Base-by-base conservation (phyloP, 306 rosid species). In the Rubus parviflorus region DNA sequence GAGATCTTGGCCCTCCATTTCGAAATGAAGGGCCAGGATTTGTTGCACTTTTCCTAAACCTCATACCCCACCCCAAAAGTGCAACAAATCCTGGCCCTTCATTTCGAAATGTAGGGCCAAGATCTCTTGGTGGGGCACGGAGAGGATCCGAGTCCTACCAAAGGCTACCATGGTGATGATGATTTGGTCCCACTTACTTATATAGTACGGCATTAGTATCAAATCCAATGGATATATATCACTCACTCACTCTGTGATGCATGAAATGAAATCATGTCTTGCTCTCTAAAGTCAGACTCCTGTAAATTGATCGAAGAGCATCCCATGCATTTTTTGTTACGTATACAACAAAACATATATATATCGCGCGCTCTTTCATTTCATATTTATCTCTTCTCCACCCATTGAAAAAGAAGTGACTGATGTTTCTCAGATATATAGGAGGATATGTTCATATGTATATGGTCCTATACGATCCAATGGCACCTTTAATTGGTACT, bases 291-390 rank as follows among this genome's bases (percentile, higher is more conserved):
- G 68, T 45, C 79, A 17, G 42, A 65, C 41, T 19, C n/a, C 53
- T 19, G 76, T 67, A 79, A 62, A 60, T 73, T 77, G 79, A 82
- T 73, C 56, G 51, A 82, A 57, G 80, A 81, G 75, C 85, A 89
- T 86, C 91, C 89, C 96, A 91, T 91, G 96, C 96, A 91, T 86
- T 91, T 87, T 91, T 87, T 84, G 84, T 86, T 91, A 91, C 93
- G 53, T 67, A 42, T 43, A 67, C 72, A 67, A 37, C 53, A 43
- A 43, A 41, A n/a, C n/a, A 65, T 35, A 40, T 40, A 3, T 40
- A 8, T 7, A 10, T 65, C 0, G 30, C 30, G 23, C 37, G 47
- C 8, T 48, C 47, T 40, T 64, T 64, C 48, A 7, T 64, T 64
- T 64, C 48, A 64, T 38, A 17, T 42, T 1, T 4, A 9, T 63